Conservation (phyloP, 129 eudicot genomes). For the Arctium lappa region DNA sequence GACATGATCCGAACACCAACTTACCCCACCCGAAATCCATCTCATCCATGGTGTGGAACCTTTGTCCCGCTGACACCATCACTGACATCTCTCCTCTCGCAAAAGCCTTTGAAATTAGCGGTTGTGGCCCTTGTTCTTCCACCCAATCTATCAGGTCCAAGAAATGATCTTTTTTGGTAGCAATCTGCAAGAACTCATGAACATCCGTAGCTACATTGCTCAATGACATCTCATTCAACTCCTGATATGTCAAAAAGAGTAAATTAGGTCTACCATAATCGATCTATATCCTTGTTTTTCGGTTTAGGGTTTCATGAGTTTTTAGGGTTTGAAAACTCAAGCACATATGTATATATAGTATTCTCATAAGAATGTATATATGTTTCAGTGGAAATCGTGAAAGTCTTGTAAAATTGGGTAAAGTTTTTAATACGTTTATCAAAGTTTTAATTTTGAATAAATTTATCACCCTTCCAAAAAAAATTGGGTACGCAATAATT, state of each 20-base stretch:
- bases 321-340: neutral
- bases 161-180: slow-evolving; percentile 40
- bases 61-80: slow-evolving; percentile 49
- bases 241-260: neutral
- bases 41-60: slow-evolving; percentile 30
- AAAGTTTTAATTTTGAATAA: neutral
- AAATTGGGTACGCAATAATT: too few species aligned
- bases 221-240: slow-evolving; percentile 25
- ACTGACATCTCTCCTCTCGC: slow-evolving; percentile 23
- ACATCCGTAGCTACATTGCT: slow-evolving; percentile 29
- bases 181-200: slow-evolving; percentile 27
- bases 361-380: neutral
- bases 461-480: neutral
- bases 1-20: slow-evolving; percentile 46
- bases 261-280: neutral
- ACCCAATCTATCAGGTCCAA: slow-evolving; percentile 51
- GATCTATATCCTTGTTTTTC: too few species aligned
- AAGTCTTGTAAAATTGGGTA: slow-evolving; percentile 14
- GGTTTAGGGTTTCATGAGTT: too few species aligned
- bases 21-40: slow-evolving; percentile 59
- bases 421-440: neutral
- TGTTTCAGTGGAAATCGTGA: neutral
- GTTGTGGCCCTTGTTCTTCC: slow-evolving; percentile 43
- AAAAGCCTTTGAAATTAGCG: slow-evolving; percentile 27
- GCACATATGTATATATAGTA: too few species aligned